Evolutionary conservation across 2,329 filamentous ascomycete genomes (phyloP).

Genomic region (Aspergillus oerlinghausenensis): DNA sequence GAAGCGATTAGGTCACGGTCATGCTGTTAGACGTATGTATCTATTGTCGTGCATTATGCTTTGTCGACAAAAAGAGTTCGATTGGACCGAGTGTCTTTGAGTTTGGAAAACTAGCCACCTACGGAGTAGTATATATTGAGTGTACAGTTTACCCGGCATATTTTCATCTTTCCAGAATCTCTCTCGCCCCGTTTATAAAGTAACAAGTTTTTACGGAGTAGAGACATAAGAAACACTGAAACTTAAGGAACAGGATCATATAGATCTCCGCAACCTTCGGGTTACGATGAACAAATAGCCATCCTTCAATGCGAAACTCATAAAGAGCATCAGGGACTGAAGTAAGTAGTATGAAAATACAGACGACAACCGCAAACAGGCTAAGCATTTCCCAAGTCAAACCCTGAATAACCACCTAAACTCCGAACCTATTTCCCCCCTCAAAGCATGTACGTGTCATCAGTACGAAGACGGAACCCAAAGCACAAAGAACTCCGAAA

Average conservation of each 20-base stretch:
- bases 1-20: background rate
- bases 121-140: too few species aligned
- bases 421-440: conserved; percentile 16
- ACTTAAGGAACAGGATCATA: too few species aligned
- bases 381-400: conserved; percentile 3
- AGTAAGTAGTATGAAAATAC: background rate
- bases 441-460: background rate
- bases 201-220: too few species aligned
- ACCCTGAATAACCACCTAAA: conserved; percentile 10
- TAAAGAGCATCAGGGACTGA: background rate
- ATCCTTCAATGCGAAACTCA: background rate
- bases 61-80: background rate
- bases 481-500: conserved; percentile 8
- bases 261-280: too few species aligned
- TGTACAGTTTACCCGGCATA: too few species aligned
- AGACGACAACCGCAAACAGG: background rate
- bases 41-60: background rate
- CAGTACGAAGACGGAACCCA: background rate
- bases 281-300: too few species aligned
- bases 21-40: too few species aligned
- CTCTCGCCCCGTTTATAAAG: too few species aligned
- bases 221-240: too few species aligned
- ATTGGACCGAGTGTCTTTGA: background rate
- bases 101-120: background rate
- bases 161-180: too few species aligned